Evolutionary conservation across 352 stramenopile genomes (phyloP), one percentile per base, ranked within the genome.

Genomic region (Globisporangium alternatum): DNA sequence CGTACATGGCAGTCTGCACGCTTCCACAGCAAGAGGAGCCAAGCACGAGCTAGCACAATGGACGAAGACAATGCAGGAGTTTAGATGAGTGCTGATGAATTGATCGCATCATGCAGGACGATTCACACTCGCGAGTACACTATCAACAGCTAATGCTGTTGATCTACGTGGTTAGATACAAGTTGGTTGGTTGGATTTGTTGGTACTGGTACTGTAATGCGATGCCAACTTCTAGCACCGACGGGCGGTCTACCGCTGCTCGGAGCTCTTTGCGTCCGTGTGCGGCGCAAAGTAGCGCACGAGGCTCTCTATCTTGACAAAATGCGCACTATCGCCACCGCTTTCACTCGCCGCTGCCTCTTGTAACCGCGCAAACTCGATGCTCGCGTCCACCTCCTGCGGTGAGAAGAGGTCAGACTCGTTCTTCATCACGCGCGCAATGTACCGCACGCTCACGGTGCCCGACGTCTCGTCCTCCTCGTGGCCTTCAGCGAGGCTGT

Each of bases 321-420:
- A 66, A 21, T 57, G 52, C 2, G 2, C 9, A 0, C 31, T 22
- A 6, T 15, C 52, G 5, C 7, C 52, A 4, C 10, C 30, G 28
- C 30, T 21, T 9, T 35, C 51, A 4, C 41, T 30, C 30, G 5
- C 19, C 8, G 31, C 30, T 8, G 6, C 48, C 25, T 44, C 30
- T 21, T 41, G 51, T 62, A 78, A 71, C 25, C 72, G 56, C 0
- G 72, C 72, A 30, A 67, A 70, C 1, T 72, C 74, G 41, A 89
- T 75, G n/a, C 67, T 74, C 9, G 72, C 68, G 19, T 86, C 71
- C 25, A 91, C 77, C 44, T 89, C 80, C 39, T 78, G 62, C 2
- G 68, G 49, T 1, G 69, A 59, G 64, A 89, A 91, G 8, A 91
- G 68, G 7, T 88, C 80, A 0, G 57, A 72, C 56, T 91, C 82